Conservation (phyloP, 768 basidiomycete species). For the Pleurotus eryngii region DNA sequence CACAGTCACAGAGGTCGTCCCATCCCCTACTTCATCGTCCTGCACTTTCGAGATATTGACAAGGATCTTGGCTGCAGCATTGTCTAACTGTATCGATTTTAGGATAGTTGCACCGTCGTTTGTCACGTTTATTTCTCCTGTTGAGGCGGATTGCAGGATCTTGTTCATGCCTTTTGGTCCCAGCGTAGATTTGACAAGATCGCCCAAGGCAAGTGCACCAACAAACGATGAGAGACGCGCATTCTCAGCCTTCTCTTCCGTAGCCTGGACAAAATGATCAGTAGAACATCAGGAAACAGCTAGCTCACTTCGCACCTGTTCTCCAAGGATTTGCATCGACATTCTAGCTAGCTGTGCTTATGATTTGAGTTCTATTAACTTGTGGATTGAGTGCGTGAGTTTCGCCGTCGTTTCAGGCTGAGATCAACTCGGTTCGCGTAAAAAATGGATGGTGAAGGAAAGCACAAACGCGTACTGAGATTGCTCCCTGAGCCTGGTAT, state of each 20-base stretch:
- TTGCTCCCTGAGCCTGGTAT: too few relatives aligned
- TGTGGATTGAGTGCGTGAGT: too few relatives aligned
- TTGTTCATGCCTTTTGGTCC: slow-evolving; percentile 99
- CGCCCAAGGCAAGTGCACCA: slow-evolving; percentile 94
- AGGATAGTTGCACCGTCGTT: slow-evolving; percentile 99
- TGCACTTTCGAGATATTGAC: slow-evolving; percentile 99
- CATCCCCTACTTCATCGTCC: slow-evolving; percentile 98
- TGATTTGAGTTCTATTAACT: too few relatives aligned
- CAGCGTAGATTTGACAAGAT: slow-evolving; percentile 97
- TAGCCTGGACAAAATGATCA: slow-evolving; percentile 47
- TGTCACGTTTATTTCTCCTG: slow-evolving; percentile 93
- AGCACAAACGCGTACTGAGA: too few relatives aligned
- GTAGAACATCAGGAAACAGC: background rate
- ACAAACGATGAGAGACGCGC: slow-evolving; percentile 98
- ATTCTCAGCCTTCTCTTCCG: slow-evolving; percentile 96
- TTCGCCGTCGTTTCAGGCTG: too few relatives aligned
- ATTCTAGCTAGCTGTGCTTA: slow-evolving; percentile 25
- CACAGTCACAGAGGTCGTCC: slow-evolving; percentile 89
- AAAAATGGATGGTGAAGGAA: too few relatives aligned
- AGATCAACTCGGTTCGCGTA: too few relatives aligned
- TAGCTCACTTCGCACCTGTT: slow-evolving; percentile 40
- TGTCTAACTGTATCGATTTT: slow-evolving; percentile 96
- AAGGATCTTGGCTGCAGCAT: slow-evolving; percentile 97
- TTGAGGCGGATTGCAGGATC: slow-evolving; percentile 89
- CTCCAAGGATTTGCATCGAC: slow-evolving; percentile 71